A percentile compares a stretch with the other conserved stretches of the same genome.
These are phyloP conservation scores for Lunularia cruciata DNA, from an alignment of 225 moss, liverwort and hornwort species.

Conservation along the genomic window DNA sequence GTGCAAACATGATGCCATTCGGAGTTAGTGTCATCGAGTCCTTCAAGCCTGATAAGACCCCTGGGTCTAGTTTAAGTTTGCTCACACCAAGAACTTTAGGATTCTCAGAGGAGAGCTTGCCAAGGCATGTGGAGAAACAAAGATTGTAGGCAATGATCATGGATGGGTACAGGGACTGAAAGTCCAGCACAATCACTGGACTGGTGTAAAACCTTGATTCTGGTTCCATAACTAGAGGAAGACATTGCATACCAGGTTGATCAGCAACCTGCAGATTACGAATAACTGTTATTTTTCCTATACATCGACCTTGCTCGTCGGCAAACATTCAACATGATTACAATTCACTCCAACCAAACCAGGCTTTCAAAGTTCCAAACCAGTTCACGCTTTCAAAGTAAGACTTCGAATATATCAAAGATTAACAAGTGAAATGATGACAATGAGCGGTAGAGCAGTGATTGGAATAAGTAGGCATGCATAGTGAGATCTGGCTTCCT, in stretches of 20 bases:
- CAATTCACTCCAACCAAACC: no score
- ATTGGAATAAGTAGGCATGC: no score
- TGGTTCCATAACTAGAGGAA: slow-evolving; percentile 98
- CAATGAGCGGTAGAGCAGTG: no score
- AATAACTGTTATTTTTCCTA: no score
- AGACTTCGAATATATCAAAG: no score
- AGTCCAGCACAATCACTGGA: slow-evolving; percentile 96
- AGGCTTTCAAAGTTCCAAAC: no score
- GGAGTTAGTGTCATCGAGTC: slow-evolving; percentile 85
- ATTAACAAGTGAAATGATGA: no score
- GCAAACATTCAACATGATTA: no score
- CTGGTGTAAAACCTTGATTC: slow-evolving; percentile 98
- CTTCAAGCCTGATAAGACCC: slow-evolving; percentile 68
- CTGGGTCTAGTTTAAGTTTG: slow-evolving; percentile 60
- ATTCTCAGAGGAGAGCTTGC: slow-evolving; percentile 78
- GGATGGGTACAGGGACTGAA: slow-evolving; percentile 96
- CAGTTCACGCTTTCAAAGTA: no score
- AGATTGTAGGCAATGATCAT: slow-evolving; percentile 99
- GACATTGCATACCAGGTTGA: slow-evolving; percentile 94
- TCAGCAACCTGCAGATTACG: slow-evolving; percentile 62
- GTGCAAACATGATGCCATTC: slow-evolving; percentile 86
- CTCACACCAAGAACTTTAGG: slow-evolving; percentile 84
- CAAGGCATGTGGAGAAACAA: slow-evolving; percentile 95
- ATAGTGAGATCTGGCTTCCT: no score
- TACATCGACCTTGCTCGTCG: no score